Evolutionary conservation across 1,284 basidiomycete species (phyloP), one percentile per base, ranked within the genome.

Genomic region (Hortiboletus rubellus): DNA sequence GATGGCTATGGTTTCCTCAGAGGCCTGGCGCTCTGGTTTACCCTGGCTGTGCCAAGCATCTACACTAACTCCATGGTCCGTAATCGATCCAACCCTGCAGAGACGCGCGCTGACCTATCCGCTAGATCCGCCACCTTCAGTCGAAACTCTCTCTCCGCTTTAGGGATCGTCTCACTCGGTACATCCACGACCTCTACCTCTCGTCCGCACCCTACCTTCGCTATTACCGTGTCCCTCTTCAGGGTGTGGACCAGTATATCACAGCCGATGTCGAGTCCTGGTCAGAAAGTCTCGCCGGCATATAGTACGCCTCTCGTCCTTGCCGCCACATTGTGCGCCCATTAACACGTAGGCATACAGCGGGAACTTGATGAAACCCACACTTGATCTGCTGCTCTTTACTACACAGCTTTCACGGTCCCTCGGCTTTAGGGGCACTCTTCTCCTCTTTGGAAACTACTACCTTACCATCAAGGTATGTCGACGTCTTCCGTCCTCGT

Each of bases 61-160:
- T 96, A 96, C 70, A 98, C 96, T 0, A 98, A 99, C 71, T 89
- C 93, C 2, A 96, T 98, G 93, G 90, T 91, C 47, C 36, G 78
- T 59, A 3, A 18, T 10, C 17, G 2, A 14, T 53, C 10, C n/a
- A 1, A 10, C 15, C 2, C 37, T 47, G 24, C 33, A 4, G 7
- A 27, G 0, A 5, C 42, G 10, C 14, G n/a, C 7, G 24, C 49
- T 66, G 38, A 55, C 43, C 2, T 5, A 7, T n/a, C 14, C 41
- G 43, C 11, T 60, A 93, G 92, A 92, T 97, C 58, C 88, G 91
- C 22, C 92, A 93, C 72, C 79, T 98, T 0, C 95, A 98, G 75
- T 86, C 89, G n/a, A 93, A 92, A 63, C 82, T 99, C 3, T 86
- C 94, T 0, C 81, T 97, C 14, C 82, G 87, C 7, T 84, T 98